A percentile compares a stretch with the other conserved stretches of the same genome.
These are phyloP conservation scores for Lentinula guzmanii DNA, from an alignment of 768 basidiomycete genomes.

Conservation along the genomic window DNA sequence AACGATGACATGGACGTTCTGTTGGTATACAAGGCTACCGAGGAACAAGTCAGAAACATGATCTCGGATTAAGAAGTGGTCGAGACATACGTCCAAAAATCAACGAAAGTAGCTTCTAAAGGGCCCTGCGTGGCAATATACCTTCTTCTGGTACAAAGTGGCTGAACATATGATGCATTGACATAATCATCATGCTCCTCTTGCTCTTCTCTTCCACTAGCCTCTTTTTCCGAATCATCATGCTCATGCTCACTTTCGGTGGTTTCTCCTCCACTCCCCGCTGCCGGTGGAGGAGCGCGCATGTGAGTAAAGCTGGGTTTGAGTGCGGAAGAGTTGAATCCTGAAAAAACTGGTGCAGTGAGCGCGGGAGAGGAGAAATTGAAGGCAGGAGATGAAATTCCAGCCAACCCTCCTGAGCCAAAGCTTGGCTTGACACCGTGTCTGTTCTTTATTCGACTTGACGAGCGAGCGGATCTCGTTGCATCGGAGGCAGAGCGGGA, in stretches of 20 bases:
- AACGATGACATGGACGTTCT: conserved; percentile 90
- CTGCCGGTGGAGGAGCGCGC: neutral
- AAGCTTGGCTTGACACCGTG: neutral
- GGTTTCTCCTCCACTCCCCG: neutral
- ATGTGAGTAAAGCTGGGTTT: conserved; percentile 2
- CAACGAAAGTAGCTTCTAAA: conserved; percentile 78
- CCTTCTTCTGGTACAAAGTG: conserved; percentile 69
- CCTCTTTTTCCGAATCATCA: neutral
- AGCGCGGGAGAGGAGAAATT: neutral
- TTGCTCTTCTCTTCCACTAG: neutral
- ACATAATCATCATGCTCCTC: conserved; percentile 80
- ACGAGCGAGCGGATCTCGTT: neutral
- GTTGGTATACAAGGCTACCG: conserved; percentile 82
- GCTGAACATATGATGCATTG: conserved; percentile 92
- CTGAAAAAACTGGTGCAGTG: neutral
- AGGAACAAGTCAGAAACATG: conserved; percentile 1
- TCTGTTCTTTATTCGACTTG: neutral
- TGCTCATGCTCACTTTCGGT: conserved; percentile 5
- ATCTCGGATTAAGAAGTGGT: neutral
- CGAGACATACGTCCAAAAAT: conserved; percentile 86
- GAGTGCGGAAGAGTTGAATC: neutral
- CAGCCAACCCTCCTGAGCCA: neutral
- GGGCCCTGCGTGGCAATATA: conserved; percentile 98
- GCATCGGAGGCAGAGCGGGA: neutral
- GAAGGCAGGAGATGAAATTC: neutral